phyloP scores from a whole-genome alignment of 139 green algal genomes.

The Penium margaritaceum region DNA sequence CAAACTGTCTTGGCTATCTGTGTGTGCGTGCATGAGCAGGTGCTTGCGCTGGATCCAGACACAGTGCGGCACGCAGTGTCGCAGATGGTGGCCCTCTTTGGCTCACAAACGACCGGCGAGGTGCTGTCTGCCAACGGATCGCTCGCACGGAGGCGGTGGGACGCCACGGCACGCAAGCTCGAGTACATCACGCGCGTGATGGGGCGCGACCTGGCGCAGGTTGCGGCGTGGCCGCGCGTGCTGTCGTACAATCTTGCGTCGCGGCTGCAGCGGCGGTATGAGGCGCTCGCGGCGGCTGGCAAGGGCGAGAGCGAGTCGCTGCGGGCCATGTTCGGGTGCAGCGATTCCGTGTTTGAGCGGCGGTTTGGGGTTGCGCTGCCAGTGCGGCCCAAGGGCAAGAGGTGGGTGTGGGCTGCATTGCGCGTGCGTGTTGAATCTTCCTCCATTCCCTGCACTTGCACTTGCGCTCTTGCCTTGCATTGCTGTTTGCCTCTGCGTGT shows the following conservation, averaged over 20 bases:
- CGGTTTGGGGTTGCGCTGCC: conserved; percentile 1
- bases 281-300: conserved; percentile 1
- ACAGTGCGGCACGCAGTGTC: too few species aligned
- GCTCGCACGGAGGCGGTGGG: background rate
- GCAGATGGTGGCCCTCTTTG: too few species aligned
- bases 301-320: background rate
- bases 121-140: too few species aligned
- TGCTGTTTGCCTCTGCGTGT: too few species aligned
- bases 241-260: background rate
- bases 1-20: too few species aligned
- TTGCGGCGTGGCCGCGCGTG: background rate
- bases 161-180: conserved; percentile 1
- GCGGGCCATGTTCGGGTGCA: conserved; percentile 9
- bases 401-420: too few species aligned
- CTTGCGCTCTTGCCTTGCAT: too few species aligned
- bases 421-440: too few species aligned
- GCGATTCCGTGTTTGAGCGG: background rate
- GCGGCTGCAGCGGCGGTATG: background rate
- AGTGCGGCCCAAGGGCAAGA: background rate
- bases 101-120: too few species aligned
- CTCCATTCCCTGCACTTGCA: too few species aligned
- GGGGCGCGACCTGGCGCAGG: background rate
- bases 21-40: too few species aligned
- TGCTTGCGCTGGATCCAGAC: too few species aligned
- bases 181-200: conserved; percentile 11